phyloP scores from a whole-genome alignment of 805 yeast species.

The Schwanniomyces pseudopolymorphus region DNA sequence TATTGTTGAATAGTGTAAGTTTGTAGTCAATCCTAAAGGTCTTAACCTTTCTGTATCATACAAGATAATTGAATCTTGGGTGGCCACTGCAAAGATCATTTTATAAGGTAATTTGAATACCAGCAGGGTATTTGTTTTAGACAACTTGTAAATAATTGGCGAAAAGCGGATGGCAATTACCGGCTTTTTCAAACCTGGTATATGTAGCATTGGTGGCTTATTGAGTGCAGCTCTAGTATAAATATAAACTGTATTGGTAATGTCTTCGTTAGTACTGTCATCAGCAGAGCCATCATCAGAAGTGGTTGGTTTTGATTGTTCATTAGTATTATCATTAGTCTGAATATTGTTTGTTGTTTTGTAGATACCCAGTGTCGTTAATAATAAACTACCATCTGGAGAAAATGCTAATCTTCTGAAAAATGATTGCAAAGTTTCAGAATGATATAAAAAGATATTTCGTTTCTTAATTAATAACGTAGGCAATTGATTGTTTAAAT shows the following conservation, averaged over 20 bases:
- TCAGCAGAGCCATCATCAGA: background rate
- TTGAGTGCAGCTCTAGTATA: constrained; percentile 70
- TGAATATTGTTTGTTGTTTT: constrained; percentile 13
- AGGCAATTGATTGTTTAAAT: background rate
- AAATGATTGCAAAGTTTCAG: constrained; percentile 86
- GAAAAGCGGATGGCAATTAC: constrained; percentile 81
- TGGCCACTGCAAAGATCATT: constrained; percentile 89
- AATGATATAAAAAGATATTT: constrained; percentile 54
- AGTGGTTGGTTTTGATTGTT: background rate
- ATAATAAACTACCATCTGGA: constrained; percentile 81
- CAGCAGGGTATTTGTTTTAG: constrained; percentile 11
- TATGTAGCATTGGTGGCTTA: constrained; percentile 69
- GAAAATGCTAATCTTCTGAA: constrained; percentile 84
- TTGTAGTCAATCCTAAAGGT: constrained; percentile 74
- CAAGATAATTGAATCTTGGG: constrained; percentile 77
- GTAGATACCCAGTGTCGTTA: constrained; percentile 73
- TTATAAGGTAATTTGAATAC: constrained; percentile 68
- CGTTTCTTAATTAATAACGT: constrained; percentile 20
- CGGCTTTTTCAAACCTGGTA: constrained; percentile 81
- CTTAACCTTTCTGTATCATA: constrained; percentile 72
- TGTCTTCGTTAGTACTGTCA: constrained; percentile 27
- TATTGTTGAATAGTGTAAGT: constrained; percentile 82
- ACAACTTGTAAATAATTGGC: constrained; percentile 56
- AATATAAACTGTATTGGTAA: constrained; percentile 72
- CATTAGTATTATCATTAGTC: background rate